Base-by-base conservation (phyloP, 495 filamentous ascomycete species). In the Xylaria bambusicola region DNA sequence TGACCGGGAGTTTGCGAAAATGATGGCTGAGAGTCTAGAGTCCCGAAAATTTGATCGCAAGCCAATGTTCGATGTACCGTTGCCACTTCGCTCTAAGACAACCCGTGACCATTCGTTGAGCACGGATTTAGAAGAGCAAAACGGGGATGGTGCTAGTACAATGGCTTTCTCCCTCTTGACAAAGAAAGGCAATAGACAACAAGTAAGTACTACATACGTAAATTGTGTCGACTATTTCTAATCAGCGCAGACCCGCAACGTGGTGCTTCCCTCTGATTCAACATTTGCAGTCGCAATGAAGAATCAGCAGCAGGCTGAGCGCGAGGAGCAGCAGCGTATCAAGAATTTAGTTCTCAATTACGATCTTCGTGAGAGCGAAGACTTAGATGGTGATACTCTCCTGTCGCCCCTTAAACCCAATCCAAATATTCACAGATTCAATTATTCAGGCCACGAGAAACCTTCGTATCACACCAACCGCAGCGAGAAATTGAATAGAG, bases 161-260 rank as follows among this genome's bases (percentile, higher is more conserved):
- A 96, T 97, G 92, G 92, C 94, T 6, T 98, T 99, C 71, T 93
- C 93, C 15, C 77, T 99, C 52, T 84, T 99, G 69, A 98, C 93
- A 5, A 97, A 96, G 83, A 91, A 88, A 68, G 94, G 94, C 26
- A 98, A 97, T 70, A 88, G 91, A 61, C 92, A 95, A 72, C 92
- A 96, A 85, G 91, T 91, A 65, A 56, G 83, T 75, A 41, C 60
- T 55, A 62, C 33, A 12, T 29, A 15, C 27, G 51, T 50, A 13
- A 1, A 7, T 35, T 15, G 45, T 24, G 23, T 8, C 46, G 17
- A 21, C 20, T 15, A n/a, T 52, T 0, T 40, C 62, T 68, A 58
- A 67, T 31, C 7, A 54, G 59, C 52, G 45, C 70, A 98, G 90
- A 98, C 93, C 12, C 90, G 91, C 45, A 93, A 90, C 1, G 92